phyloP scores from a whole-genome alignment of 768 basidiomycete species.

The Lactarius psammicola region DNA sequence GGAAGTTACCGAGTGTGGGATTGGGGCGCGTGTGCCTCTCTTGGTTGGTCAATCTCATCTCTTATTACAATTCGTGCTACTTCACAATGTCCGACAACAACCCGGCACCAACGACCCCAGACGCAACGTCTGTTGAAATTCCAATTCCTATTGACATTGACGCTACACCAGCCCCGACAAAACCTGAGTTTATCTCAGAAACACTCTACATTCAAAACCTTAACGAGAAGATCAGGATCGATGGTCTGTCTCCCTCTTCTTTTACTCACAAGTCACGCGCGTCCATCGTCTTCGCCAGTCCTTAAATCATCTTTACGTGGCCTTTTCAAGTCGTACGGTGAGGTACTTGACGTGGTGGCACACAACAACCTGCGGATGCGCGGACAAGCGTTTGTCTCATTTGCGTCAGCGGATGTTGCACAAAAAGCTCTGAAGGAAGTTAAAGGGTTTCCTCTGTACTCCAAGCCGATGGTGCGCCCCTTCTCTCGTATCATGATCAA shows the following conservation, averaged over 20 bases:
- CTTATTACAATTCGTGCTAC: background rate
- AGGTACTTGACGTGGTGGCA: conserved; percentile 92
- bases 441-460: conserved; percentile 89
- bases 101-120: conserved; percentile 4
- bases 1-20: conserved; percentile 10
- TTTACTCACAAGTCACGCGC: conserved; percentile 17
- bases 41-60: background rate
- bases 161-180: conserved; percentile 30
- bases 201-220: conserved; percentile 96
- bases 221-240: conserved; percentile 89
- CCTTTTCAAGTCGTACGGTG: conserved; percentile 91
- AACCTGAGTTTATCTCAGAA: conserved; percentile 60
- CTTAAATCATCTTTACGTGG: conserved; percentile 84
- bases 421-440: conserved; percentile 91
- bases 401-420: conserved; percentile 78
- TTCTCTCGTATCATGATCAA: background rate
- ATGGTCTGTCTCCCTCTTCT: conserved; percentile 44
- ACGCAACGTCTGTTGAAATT: conserved; percentile 16
- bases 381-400: conserved; percentile 97
- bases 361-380: conserved; percentile 96
- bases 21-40: background rate
- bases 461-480: conserved; percentile 85
- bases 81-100: conserved; percentile 21
- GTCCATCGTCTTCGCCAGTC: conserved; percentile 46
- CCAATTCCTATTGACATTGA: conserved; percentile 29